A percentile compares a stretch with the other conserved stretches of the same genome.
These are phyloP conservation scores for Litchi chinensis DNA, from an alignment of 345 rosid species.

Conservation along the genomic window DNA sequence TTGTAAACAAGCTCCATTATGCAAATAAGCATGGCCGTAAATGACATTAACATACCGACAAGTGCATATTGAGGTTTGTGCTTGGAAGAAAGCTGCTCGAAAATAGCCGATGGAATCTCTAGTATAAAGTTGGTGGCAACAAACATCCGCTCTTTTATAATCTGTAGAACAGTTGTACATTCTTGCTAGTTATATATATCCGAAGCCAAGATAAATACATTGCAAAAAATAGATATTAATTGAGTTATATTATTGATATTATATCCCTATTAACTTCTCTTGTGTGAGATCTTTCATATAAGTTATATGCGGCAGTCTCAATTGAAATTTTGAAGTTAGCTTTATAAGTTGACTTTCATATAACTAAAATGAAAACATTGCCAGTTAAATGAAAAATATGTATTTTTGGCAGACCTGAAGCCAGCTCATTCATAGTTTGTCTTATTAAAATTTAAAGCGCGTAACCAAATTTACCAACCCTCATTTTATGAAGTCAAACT, in stretches of 20 bases:
- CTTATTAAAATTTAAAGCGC: neutral
- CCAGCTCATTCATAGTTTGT: neutral
- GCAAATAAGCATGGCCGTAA: neutral
- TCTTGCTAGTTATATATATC: too few relatives aligned
- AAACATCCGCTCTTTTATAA: neutral
- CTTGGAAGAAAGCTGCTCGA: constrained; percentile 14
- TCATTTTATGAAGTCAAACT: neutral
- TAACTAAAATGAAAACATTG: neutral
- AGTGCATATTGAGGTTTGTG: constrained; percentile 3
- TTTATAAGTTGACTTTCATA: too few relatives aligned
- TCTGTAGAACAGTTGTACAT: neutral
- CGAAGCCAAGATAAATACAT: too few relatives aligned
- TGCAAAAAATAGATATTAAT: too few relatives aligned
- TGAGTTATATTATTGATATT: too few relatives aligned
- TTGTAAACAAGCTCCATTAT: constrained; percentile 9
- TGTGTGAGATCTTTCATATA: too few relatives aligned
- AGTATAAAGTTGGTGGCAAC: constrained; percentile 1
- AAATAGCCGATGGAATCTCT: constrained; percentile 20
- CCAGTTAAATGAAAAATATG: neutral
- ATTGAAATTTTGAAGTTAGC: too few relatives aligned
- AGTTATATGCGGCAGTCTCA: too few relatives aligned
- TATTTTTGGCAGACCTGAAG: constrained; percentile 4
- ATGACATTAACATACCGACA: constrained; percentile 14
- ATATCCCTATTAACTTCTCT: too few relatives aligned
- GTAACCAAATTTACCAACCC: constrained; percentile 8